phyloP scores from a whole-genome alignment of 257 asterid species.

The Schizonepeta tenuifolia region DNA sequence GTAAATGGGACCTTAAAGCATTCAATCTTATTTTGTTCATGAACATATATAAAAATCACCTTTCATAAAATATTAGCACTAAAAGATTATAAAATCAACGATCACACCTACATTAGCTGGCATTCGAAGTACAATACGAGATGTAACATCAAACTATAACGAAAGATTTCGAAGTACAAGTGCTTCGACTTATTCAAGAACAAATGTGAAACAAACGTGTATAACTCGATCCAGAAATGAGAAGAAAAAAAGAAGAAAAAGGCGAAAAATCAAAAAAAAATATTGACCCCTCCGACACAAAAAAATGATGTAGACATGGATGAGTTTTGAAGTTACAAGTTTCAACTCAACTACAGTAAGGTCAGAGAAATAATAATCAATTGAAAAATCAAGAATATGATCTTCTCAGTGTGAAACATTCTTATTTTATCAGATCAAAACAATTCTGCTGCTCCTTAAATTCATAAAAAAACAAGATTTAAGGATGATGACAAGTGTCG shows the following conservation, averaged over 20 bases:
- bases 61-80: background rate
- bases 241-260: background rate
- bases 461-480: background rate
- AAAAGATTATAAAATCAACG: background rate
- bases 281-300: background rate
- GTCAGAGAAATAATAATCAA: background rate
- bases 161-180: background rate
- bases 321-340: too few species aligned
- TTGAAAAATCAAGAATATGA: conserved; percentile 1
- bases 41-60: background rate
- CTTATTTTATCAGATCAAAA: conserved; percentile 17
- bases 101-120: background rate
- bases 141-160: background rate
- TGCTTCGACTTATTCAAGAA: background rate
- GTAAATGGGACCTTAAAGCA: background rate
- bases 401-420: conserved; percentile 19
- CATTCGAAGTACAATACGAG: background rate
- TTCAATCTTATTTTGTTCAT: background rate
- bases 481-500: conserved; percentile 32
- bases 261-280: background rate
- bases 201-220: conserved; percentile 1
- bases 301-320: background rate
- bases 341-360: conserved; percentile 5
- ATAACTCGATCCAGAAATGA: background rate
- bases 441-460: background rate